Evolutionary conservation across 2,329 filamentous ascomycete genomes (phyloP).

Genomic region (Tolypocladium paradoxum): DNA sequence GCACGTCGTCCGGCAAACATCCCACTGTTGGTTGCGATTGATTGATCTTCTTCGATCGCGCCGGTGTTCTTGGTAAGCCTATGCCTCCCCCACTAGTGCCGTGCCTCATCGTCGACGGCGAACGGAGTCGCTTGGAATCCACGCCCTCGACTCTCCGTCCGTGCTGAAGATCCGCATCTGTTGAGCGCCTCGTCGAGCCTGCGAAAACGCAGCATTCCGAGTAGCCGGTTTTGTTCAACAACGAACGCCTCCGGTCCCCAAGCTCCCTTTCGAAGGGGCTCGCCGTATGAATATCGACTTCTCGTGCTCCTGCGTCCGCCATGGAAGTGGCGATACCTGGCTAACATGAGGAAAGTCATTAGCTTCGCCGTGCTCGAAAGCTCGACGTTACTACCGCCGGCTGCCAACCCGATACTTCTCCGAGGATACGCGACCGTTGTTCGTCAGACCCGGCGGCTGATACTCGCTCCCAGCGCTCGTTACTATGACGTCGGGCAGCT

Average conservation of each 20-base stretch:
- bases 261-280: not conserved
- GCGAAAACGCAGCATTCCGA: not conserved
- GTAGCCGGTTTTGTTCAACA: not conserved
- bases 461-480: not conserved
- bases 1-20: not conserved
- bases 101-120: not conserved
- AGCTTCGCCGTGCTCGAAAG: not conserved
- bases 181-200: not conserved
- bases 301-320: not conserved
- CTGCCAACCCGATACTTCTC: not conserved
- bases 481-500: slow-evolving; percentile 32
- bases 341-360: not conserved
- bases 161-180: not conserved
- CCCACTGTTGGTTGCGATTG: not conserved
- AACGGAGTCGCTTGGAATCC: slow-evolving; percentile 8
- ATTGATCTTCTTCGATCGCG: not conserved
- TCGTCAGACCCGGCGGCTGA: not conserved
- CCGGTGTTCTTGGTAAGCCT: slow-evolving; percentile 2
- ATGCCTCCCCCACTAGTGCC: not conserved
- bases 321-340: not conserved
- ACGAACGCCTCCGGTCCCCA: not conserved
- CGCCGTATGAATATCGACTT: not conserved
- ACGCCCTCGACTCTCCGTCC: not conserved
- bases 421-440: not conserved
- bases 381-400: not conserved